A percentile compares a stretch with the other conserved stretches of the same genome.
Conservation (phyloP, 768 basidiomycete species). For the Agaricus subrufescens region DNA sequence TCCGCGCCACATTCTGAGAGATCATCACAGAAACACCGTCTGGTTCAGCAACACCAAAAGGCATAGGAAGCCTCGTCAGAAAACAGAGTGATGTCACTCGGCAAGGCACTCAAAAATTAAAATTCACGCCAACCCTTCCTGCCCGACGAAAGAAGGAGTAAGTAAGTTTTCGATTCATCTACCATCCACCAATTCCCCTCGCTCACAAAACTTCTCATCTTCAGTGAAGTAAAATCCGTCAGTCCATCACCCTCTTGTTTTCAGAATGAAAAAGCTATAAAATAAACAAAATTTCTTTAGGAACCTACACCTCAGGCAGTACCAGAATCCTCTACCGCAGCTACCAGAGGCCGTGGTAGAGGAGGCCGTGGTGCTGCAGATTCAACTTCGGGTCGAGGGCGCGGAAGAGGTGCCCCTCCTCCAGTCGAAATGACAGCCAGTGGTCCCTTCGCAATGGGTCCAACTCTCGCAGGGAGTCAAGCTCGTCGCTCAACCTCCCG, state of each 20-base stretch:
- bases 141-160: slow-evolving; percentile 78
- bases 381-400: slow-evolving; percentile 37
- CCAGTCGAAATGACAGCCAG: slow-evolving; percentile 76
- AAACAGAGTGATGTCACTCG: slow-evolving; percentile 67
- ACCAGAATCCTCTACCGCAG: slow-evolving; percentile 23
- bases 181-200: background rate
- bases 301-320: slow-evolving; percentile 37
- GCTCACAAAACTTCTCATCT: slow-evolving; percentile 3
- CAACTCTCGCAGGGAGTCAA: slow-evolving; percentile 58
- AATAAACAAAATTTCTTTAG: no score
- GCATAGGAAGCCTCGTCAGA: slow-evolving; percentile 74
- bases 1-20: slow-evolving; percentile 4
- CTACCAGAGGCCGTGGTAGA: slow-evolving; percentile 43
- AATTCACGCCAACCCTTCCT: slow-evolving; percentile 76
- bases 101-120: slow-evolving; percentile 71
- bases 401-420: slow-evolving; percentile 49
- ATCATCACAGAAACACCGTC: slow-evolving; percentile 22
- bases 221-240: slow-evolving; percentile 65
- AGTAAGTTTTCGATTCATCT: slow-evolving; percentile 26
- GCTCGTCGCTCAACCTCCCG: slow-evolving; percentile 44
- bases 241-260: slow-evolving; percentile 15
- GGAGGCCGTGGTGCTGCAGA: slow-evolving; percentile 39
- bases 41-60: slow-evolving; percentile 39
- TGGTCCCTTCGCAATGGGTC: slow-evolving; percentile 86
- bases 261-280: no score